Percentiles rank a stretch among this genome's conserved stretches.
phyloP scores from a whole-genome alignment of 2,329 filamentous ascomycete genomes.

The Teratosphaeria gauchensis region DNA sequence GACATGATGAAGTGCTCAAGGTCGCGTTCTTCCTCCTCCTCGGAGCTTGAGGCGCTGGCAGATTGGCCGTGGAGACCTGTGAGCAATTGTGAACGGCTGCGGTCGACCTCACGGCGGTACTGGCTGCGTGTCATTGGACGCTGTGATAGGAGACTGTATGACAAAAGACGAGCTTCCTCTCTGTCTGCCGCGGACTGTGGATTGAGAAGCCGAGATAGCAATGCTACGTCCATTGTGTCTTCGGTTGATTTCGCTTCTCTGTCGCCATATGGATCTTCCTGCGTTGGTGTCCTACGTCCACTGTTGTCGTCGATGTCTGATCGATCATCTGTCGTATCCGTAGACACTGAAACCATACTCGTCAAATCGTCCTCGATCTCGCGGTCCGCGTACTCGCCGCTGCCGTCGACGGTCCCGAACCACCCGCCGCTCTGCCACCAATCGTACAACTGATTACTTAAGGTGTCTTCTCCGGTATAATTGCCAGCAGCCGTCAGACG shows the following conservation, averaged over 20 bases:
- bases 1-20: conserved; percentile 52
- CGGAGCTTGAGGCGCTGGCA: conserved; percentile 21
- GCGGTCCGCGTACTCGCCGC: conserved; percentile 62
- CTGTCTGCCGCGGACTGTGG: conserved; percentile 68
- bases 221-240: conserved; percentile 15
- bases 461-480: conserved; percentile 50
- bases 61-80: conserved; percentile 30
- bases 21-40: conserved; percentile 49
- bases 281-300: conserved; percentile 63
- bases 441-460: conserved; percentile 66
- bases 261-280: conserved; percentile 44
- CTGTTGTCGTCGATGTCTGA: conserved; percentile 40
- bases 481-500: conserved; percentile 40
- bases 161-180: conserved; percentile 70
- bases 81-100: conserved; percentile 61
- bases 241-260: conserved; percentile 46
- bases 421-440: conserved; percentile 80
- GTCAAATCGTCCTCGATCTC: conserved; percentile 65
- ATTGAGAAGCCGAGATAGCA: conserved; percentile 70
- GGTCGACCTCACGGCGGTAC: conserved; percentile 58
- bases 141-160: conserved; percentile 59
- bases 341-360: conserved; percentile 63
- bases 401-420: conserved; percentile 74
- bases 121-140: conserved; percentile 72
- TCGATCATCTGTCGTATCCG: conserved; percentile 33